Evolutionary conservation across 805 yeast genomes (phyloP), one percentile per base, ranked within the genome.

Genomic region (Yarrowia porcina): DNA sequence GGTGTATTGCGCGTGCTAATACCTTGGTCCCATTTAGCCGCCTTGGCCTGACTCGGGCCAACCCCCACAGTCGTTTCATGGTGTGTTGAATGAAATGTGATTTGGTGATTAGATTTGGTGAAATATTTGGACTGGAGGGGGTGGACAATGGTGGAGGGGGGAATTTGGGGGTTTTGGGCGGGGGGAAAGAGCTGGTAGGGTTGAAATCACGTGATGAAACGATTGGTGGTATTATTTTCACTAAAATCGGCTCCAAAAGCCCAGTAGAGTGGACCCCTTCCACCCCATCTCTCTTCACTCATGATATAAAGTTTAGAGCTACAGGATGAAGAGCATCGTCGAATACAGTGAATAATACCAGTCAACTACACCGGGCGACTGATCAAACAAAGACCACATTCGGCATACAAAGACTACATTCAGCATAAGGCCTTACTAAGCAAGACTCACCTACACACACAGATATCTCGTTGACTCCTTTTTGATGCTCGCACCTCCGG

Each of bases 401-500:
- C n/a, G n/a, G n/a, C n/a, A n/a, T n/a, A n/a, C n/a, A n/a, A n/a
- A n/a, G n/a, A n/a, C n/a, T n/a, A n/a, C n/a, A n/a, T n/a, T n/a
- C n/a, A n/a, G n/a, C n/a, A n/a, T n/a, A 13, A 36, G 23, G 15
- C 11, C 41, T 17, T 1, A 36, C 23, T 15, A 36, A 38, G 25
- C 5, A 20, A 13, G 5, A 21, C 6, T 17, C 13, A 36, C 11
- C 21, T 18, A 2, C 27, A n/a, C n/a, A n/a, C 20, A n/a, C 38
- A 35, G n/a, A n/a, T n/a, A n/a, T n/a, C 12, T 7, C 17, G 17
- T 13, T 36, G 15, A 9, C 3, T 1, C 21, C 2, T 21, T 4
- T 6, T 6, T 3, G 11, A 90, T 91, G 97, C 78, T 91, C 32
- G 89, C 92, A 0, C 96, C 97, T 1, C 98, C 99, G 0, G 93